phyloP scores from a whole-genome alignment of 2,329 filamentous ascomycete genomes.

The Paecilomyces formosus region DNA sequence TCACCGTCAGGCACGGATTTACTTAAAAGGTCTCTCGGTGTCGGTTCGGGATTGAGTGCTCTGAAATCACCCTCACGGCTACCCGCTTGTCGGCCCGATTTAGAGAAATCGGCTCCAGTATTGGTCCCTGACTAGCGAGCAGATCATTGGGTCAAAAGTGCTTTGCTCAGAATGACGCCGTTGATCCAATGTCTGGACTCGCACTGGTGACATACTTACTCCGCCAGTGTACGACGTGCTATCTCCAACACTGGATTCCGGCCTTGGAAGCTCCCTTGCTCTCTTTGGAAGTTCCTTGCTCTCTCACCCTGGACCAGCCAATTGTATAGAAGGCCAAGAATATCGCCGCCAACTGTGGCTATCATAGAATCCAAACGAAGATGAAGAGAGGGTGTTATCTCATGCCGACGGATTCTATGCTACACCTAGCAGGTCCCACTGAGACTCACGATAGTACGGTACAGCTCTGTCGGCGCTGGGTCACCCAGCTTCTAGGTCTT shows the following conservation, averaged over 20 bases:
- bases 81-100: neutral
- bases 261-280: neutral
- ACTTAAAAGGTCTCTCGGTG: neutral
- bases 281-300: neutral
- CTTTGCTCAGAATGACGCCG: neutral
- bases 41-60: neutral
- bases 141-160: neutral
- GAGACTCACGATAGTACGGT: neutral
- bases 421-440: neutral
- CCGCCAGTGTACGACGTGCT: neutral
- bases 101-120: neutral
- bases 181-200: constrained; percentile 64
- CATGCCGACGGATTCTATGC: neutral
- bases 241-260: neutral
- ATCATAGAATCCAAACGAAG: neutral
- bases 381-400: neutral
- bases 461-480: neutral
- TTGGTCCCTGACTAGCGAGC: neutral
- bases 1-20: neutral
- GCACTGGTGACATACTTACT: neutral
- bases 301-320: neutral
- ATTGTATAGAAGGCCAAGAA: neutral
- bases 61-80: neutral
- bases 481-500: neutral
- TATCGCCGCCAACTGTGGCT: neutral